These are phyloP conservation scores for Penicillium freii DNA, from an alignment of 2,329 filamentous ascomycete species.

Conservation along the genomic window DNA sequence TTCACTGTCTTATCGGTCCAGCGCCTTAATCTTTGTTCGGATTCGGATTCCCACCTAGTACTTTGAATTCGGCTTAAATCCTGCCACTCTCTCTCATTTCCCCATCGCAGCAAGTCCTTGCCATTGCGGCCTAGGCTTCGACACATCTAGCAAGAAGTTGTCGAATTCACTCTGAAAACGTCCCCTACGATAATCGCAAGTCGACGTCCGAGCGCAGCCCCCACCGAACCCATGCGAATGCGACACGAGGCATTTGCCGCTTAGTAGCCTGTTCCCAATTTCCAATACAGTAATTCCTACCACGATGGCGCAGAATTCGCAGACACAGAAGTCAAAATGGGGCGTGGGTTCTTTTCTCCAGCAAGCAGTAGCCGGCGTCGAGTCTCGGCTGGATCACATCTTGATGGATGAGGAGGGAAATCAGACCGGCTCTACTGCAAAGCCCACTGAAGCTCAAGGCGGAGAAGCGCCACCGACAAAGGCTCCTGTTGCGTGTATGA, in stretches of 20 bases:
- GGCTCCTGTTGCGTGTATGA: slow-evolving; percentile 31
- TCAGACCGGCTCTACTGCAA: slow-evolving; percentile 26
- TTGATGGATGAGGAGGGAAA: slow-evolving; percentile 73
- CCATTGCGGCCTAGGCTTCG: background rate
- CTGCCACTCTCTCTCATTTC: slow-evolving; percentile 5
- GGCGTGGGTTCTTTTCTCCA: slow-evolving; percentile 69
- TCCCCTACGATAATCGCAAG: background rate
- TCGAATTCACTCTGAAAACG: background rate
- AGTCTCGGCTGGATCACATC: slow-evolving; percentile 88
- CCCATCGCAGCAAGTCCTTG: background rate
- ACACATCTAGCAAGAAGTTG: background rate
- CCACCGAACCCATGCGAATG: slow-evolving; percentile 24
- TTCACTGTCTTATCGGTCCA: background rate
- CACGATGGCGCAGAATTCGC: slow-evolving; percentile 36
- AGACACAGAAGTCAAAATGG: slow-evolving; percentile 62
- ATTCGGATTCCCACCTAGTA: slow-evolving; percentile 11
- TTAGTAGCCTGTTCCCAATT: slow-evolving; percentile 16
- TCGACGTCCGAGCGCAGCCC: slow-evolving; percentile 14
- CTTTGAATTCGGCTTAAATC: slow-evolving; percentile 6
- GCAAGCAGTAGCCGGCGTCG: slow-evolving; percentile 88
- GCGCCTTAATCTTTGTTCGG: slow-evolving; percentile 10
- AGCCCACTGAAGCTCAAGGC: slow-evolving; percentile 38
- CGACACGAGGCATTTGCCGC: slow-evolving; percentile 20
- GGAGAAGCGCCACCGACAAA: slow-evolving; percentile 24
- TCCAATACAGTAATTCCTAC: background rate